Percentiles rank a stretch among this genome's conserved stretches.
phyloP scores from a whole-genome alignment of 1,139 yeast genomes.

The Kluyveromyces sp. region DNA sequence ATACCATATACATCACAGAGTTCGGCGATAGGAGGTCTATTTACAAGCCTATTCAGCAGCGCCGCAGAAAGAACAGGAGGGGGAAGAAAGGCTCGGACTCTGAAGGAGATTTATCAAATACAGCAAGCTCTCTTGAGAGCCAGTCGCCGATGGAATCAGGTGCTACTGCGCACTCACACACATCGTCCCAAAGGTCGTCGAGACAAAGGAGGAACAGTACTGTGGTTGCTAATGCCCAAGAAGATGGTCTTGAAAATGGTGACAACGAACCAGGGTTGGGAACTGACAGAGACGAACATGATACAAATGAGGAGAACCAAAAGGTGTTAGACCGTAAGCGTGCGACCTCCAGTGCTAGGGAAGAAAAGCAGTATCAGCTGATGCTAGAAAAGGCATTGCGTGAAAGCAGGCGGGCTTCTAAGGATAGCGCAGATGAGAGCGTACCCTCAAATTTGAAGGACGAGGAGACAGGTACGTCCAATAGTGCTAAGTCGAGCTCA shows the following conservation, averaged over 20 bases:
- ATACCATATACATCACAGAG: constrained; percentile 40
- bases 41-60: constrained; percentile 35
- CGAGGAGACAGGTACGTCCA: not conserved
- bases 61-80: constrained; percentile 18
- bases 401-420: constrained; percentile 27
- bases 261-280: constrained; percentile 9
- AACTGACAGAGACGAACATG: constrained; percentile 4
- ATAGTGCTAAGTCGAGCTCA: not conserved
- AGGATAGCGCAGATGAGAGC: constrained; percentile 5
- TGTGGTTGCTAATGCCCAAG: not conserved
- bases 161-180: not conserved
- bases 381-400: constrained; percentile 33
- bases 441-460: constrained; percentile 3
- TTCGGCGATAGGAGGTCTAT: constrained; percentile 29
- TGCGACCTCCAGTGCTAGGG: constrained; percentile 31
- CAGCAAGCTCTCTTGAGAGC: not conserved
- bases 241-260: not conserved
- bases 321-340: constrained; percentile 17
- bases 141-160: not conserved
- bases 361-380: constrained; percentile 33
- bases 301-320: constrained; percentile 7
- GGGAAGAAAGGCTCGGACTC: constrained; percentile 9
- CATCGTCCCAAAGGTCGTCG: constrained; percentile 6
- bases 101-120: constrained; percentile 8
- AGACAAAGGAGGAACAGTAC: constrained; percentile 2